Evolutionary conservation across 2,329 filamentous ascomycete genomes (phyloP).

Genomic region (Exophiala mesophila): DNA sequence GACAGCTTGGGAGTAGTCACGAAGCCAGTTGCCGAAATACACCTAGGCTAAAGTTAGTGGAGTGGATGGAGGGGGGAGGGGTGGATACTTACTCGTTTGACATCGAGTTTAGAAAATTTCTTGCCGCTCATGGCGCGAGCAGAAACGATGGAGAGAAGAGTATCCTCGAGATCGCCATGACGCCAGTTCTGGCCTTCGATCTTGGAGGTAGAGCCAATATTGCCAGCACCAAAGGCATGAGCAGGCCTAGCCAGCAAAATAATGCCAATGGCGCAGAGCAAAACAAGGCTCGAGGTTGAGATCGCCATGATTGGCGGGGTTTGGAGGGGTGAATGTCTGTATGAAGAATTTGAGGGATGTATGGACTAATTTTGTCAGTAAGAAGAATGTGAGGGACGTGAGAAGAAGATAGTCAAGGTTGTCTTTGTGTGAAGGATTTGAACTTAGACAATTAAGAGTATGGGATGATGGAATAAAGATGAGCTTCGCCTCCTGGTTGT

Average conservation of each 20-base stretch:
- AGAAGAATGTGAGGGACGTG: no score
- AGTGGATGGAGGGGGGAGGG: no score
- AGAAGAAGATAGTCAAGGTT: not conserved
- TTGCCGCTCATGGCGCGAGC: constrained; percentile 62
- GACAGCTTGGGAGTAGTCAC: constrained; percentile 89
- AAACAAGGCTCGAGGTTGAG: constrained; percentile 20
- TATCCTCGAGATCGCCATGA: constrained; percentile 90
- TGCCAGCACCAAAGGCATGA: constrained; percentile 79
- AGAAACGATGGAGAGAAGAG: constrained; percentile 67
- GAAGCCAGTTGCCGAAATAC: constrained; percentile 95
- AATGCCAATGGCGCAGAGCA: constrained; percentile 36
- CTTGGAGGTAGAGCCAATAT: constrained; percentile 72
- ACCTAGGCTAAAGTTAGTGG: constrained; percentile 53
- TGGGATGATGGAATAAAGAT: not conserved
- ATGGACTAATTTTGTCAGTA: no score
- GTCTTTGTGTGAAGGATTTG: no score
- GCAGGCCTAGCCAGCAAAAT: constrained; percentile 63
- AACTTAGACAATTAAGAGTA: not conserved
- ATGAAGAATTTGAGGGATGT: constrained; percentile 1
- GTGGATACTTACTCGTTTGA: constrained; percentile 49
- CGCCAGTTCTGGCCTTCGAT: constrained; percentile 84
- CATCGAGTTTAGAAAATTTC: constrained; percentile 83
- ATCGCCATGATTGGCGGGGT: constrained; percentile 21
- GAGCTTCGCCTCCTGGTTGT: not conserved
- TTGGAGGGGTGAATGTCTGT: constrained; percentile 3